Evolutionary conservation across 2,329 filamentous ascomycete genomes (phyloP), one percentile per base, ranked within the genome.

Genomic region (Talaromyces islandicus): DNA sequence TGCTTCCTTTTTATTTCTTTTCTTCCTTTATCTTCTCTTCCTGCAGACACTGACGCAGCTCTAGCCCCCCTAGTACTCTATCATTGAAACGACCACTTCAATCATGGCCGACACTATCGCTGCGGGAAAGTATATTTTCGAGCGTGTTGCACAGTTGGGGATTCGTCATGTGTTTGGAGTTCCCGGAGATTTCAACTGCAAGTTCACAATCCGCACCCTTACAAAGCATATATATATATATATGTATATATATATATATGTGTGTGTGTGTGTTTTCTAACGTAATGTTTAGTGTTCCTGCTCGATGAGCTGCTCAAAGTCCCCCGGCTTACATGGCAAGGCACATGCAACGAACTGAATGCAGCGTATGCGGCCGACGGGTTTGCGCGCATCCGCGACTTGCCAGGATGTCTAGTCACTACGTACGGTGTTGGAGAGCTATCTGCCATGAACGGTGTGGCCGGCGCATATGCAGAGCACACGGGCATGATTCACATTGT

Each of bases 171-270:
- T 58, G 21, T 60, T 60, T 51, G 60, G 60, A 10, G 60, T 62
- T 21, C 60, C 60, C 14, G 60, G 60, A 12, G 60, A 59, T 38
- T 57, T 38, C 29, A 57, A 52, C 48, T 52, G 48, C 17, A n/a
- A 29, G 25, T 84, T 66, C 9, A 19, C 41, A 43, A 7, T 12
- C 35, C 5, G 1, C 35, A 38, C n/a, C n/a, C n/a, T n/a, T n/a
- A n/a, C n/a, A n/a, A n/a, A n/a, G n/a, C n/a, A n/a, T n/a, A n/a
- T n/a, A n/a, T n/a, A n/a, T n/a, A n/a, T n/a, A n/a, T n/a, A n/a
- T n/a, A n/a, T n/a, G n/a, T n/a, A n/a, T n/a, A n/a, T n/a, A n/a
- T n/a, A n/a, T n/a, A n/a, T n/a, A n/a, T n/a, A n/a, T n/a, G n/a
- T n/a, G n/a, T n/a, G n/a, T n/a, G n/a, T n/a, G n/a, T n/a, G n/a